Evolutionary conservation across 2,329 filamentous ascomycete genomes (phyloP), one percentile per base, ranked within the genome.

Genomic region (Monosporascus sp.): DNA sequence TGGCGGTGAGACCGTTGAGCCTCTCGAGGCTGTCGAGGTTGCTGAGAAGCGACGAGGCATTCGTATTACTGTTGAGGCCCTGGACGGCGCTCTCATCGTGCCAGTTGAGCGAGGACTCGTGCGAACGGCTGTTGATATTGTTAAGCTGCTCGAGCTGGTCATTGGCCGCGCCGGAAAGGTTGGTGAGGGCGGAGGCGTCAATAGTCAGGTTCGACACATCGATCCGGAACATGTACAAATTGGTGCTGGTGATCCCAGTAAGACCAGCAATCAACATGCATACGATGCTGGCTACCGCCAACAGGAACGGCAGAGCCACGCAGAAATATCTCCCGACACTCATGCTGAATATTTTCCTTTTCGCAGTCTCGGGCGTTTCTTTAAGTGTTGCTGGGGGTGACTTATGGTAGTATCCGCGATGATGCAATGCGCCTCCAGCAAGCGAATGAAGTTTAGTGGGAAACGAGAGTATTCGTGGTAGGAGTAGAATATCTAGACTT

Each of bases 301-400:
- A 81, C 59, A 83, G 77, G 74, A 96, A 91, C 56, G 93, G 93
- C 76, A 91, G 77, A 73, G 89, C 82, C 73, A 97, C 94, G 74
- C 91, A 97, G 70, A 89, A 77, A 65, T 93, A 83, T 67, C 93
- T 84, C 62, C 90, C 92, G 67, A 82, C 78, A 74, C 87, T 72
- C 77, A 80, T 80, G 58, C 59, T 68, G 69, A 52, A 59, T 58
- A 67, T 65, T 67, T 52, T 55, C 66, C 51, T 52, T 52, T 41
- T 51, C 24, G 9, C 35, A 18, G 24, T 50, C 35, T 57, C 53
- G 57, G n/a, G n/a, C 53, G 36, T 49, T 36, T 54, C 11, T 14
- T 14, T 35, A 5, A 14, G 31, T 35, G 27, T 35, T 35, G 31
- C 31, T 11, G 11, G 11, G 25, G 31, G 31, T 5, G 20, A 24